Evolutionary conservation across 2,329 filamentous ascomycete genomes (phyloP), one percentile per base, ranked within the genome.

Genomic region (Epichloe elymi): DNA sequence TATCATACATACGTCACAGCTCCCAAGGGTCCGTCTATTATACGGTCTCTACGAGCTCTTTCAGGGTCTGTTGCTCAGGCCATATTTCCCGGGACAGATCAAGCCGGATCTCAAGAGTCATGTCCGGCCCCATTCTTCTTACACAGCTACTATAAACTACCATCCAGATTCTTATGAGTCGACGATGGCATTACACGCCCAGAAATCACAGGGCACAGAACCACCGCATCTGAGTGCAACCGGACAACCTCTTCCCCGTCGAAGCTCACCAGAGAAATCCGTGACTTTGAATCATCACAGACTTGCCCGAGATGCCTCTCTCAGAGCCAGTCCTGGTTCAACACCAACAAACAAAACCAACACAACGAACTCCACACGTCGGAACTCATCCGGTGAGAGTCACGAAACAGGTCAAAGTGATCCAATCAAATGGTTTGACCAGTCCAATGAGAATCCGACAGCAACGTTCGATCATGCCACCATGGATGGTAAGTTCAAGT

Each of bases 351-450:
- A 57, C 2, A 48, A 54, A 8, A 55, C 49, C 30, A 57, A 55
- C 1, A 42, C 46, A 3, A 53, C 58, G 8, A 59, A 56, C 1
- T 58, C 63, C 2, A 58, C 64, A 11, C 58, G 62, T 4, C 61
- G 65, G 20, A 65, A 74, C 35, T 78, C 74, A 0, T 76, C 75
- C 0, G 72, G 66, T 12, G 73, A 75, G 12, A 79, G 74, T 37
- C 66, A 74, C 44, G 66, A 70, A 20, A 78, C 75, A 0, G 65
- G 66, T 3, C 61, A 68, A 4, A 78, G 73, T 55, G 75, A 79
- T 48, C 69, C 75, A 0, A 74, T 68, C 37, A 70, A 64, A 37
- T 80, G 77, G 77, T 80, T 79, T 51, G 71, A 79, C 37, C 65
- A 64, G 11, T 75, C 73, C 4, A 80, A 80, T 42, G 62, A 70